These are phyloP conservation scores for Podosphaera aphanis DNA, from an alignment of 2,329 filamentous ascomycete species.

Conservation along the genomic window DNA sequence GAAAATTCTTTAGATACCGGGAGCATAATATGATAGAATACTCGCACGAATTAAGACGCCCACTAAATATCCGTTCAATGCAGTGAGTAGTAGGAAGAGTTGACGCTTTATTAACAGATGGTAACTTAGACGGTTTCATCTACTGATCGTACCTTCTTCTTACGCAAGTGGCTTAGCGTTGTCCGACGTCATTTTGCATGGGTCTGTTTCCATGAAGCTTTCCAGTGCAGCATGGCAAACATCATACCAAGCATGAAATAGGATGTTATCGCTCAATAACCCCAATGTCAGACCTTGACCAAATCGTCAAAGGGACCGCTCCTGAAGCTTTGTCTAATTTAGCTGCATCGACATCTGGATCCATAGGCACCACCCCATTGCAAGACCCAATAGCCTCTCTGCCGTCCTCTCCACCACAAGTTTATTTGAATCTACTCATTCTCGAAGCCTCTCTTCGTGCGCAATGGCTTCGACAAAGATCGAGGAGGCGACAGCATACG, in stretches of 20 bases:
- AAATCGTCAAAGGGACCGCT: constrained; percentile 71
- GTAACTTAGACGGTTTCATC: neutral
- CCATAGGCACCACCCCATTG: constrained; percentile 15
- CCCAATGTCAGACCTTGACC: constrained; percentile 30
- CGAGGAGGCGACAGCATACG: constrained; percentile 71
- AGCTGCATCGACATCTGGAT: constrained; percentile 14
- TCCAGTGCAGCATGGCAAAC: neutral
- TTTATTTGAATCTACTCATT: constrained; percentile 93
- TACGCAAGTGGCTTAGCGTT: neutral
- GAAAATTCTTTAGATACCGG: neutral
- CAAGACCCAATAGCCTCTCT: constrained; percentile 16
- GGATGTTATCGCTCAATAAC: neutral
- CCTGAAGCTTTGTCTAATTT: constrained; percentile 23
- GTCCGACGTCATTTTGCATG: neutral
- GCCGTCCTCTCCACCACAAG: constrained; percentile 23
- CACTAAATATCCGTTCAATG: too few relatives aligned
- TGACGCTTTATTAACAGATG: too few relatives aligned
- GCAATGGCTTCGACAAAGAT: constrained; percentile 77
- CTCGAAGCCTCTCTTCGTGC: constrained; percentile 83
- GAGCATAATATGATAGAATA: neutral
- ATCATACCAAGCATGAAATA: neutral
- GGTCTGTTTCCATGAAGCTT: neutral
- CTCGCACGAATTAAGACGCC: neutral
- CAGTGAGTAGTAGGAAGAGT: too few relatives aligned
- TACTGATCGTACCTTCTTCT: neutral